A percentile compares a stretch with the other conserved stretches of the same genome.
Conservation (phyloP, 192 early-diverging fungal genomes). For the Podila epigama region DNA sequence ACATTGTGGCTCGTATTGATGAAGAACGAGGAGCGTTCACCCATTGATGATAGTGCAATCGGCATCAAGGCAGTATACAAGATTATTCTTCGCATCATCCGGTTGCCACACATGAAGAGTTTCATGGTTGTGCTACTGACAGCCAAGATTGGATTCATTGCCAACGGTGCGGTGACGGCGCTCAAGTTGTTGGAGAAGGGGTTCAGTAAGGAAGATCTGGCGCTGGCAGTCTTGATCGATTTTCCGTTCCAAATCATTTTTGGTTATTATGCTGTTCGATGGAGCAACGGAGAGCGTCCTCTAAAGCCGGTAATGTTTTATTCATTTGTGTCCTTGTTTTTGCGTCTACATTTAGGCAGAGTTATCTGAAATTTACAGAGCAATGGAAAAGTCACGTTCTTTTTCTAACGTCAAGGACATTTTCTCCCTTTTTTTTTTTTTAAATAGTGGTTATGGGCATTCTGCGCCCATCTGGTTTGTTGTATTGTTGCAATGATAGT, state of each 20-base stretch:
- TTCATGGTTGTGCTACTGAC: conserved; percentile 85
- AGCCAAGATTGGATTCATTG: conserved; percentile 94
- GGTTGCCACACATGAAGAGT: conserved; percentile 85
- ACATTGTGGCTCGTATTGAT: conserved; percentile 82
- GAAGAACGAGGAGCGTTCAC: conserved; percentile 67
- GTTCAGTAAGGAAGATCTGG: conserved; percentile 94
- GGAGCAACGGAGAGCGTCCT: conserved; percentile 87
- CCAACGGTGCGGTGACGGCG: conserved; percentile 93
- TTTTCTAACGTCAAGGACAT: neutral
- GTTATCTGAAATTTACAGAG: too few species aligned
- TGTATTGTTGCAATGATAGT: conserved; percentile 85
- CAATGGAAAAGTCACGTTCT: too few species aligned
- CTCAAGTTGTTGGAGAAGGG: conserved; percentile 97
- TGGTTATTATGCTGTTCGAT: conserved; percentile 97
- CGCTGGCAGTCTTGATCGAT: conserved; percentile 90
- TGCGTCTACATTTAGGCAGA: too few species aligned
- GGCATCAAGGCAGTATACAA: conserved; percentile 78
- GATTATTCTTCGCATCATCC: conserved; percentile 89
- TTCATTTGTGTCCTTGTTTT: neutral
- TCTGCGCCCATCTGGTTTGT: conserved; percentile 82
- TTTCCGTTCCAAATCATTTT: conserved; percentile 97
- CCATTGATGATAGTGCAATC: conserved; percentile 49
- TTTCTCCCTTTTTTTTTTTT: neutral
- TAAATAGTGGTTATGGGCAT: conserved; percentile 85
- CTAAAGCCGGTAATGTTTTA: conserved; percentile 74